Percentiles rank a stretch among this genome's conserved stretches.
These are phyloP conservation scores for Nemania serpens DNA, from an alignment of 2,329 filamentous ascomycete genomes.

Conservation along the genomic window DNA sequence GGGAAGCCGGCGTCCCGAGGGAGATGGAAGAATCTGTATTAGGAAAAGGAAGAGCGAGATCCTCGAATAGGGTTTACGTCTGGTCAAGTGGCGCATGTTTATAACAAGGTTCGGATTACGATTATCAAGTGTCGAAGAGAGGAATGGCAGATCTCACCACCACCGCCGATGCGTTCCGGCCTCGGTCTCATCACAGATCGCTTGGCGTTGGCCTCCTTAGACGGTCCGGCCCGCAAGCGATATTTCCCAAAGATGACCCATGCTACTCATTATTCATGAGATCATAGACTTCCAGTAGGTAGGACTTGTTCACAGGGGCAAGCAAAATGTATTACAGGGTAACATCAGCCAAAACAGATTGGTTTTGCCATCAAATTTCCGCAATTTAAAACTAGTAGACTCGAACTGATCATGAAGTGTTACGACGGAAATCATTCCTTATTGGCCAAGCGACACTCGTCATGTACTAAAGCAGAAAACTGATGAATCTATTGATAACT, in stretches of 20 bases:
- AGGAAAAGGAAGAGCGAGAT: neutral
- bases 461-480: too few relatives aligned
- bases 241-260: neutral
- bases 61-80: neutral
- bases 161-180: slow-evolving; percentile 11
- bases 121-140: neutral
- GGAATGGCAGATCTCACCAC: neutral
- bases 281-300: slow-evolving; percentile 28
- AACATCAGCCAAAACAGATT: neutral
- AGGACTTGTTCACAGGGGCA: neutral
- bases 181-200: slow-evolving; percentile 4
- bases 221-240: neutral
- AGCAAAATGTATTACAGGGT: neutral
- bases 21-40: slow-evolving; percentile 2
- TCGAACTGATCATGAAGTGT: too few relatives aligned
- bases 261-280: slow-evolving; percentile 20
- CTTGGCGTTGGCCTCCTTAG: slow-evolving; percentile 4
- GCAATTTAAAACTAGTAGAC: too few relatives aligned
- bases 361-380: neutral
- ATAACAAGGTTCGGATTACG: slow-evolving; percentile 23
- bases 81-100: slow-evolving; percentile 7
- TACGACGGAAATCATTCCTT: too few relatives aligned
- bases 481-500: too few relatives aligned
- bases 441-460: too few relatives aligned
- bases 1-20: neutral